A percentile compares a stretch with the other conserved stretches of the same genome.
Evolutionary conservation across 2,329 filamentous ascomycete genomes (phyloP).

Genomic region (Cercospora janseana): DNA sequence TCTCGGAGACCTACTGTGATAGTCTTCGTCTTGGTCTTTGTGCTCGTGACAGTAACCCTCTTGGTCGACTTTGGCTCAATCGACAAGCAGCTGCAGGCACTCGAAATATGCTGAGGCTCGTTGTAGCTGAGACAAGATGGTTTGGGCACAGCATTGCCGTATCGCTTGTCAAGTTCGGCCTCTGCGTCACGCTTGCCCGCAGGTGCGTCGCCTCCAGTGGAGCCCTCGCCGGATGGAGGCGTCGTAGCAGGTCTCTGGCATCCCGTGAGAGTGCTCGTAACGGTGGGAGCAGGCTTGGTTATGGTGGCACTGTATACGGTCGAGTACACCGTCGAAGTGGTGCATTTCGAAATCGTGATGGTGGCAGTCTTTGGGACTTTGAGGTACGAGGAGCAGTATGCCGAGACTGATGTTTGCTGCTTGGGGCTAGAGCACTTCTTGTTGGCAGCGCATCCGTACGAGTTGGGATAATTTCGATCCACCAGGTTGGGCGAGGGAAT

Average conservation of each 20-base stretch:
- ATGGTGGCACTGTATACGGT: not conserved
- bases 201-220: not conserved
- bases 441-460: not conserved
- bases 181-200: not conserved
- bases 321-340: not conserved
- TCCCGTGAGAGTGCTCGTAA: not conserved
- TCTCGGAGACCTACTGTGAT: not conserved
- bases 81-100: not conserved
- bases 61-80: not conserved
- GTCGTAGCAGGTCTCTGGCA: not conserved
- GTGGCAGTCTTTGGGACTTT: not conserved
- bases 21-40: not conserved
- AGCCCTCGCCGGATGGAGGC: not conserved
- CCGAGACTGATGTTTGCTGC: not conserved
- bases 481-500: not conserved
- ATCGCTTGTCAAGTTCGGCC: not conserved
- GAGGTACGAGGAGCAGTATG: not conserved
- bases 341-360: not conserved
- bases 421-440: not conserved
- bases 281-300: not conserved
- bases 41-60: not conserved
- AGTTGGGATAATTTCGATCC: not conserved
- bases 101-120: not conserved
- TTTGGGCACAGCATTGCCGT: not conserved
- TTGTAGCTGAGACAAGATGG: not conserved